A percentile compares a stretch with the other conserved stretches of the same genome.
phyloP scores from a whole-genome alignment of 164 flowering plant genomes.

The Nymphaea colorata region DNA sequence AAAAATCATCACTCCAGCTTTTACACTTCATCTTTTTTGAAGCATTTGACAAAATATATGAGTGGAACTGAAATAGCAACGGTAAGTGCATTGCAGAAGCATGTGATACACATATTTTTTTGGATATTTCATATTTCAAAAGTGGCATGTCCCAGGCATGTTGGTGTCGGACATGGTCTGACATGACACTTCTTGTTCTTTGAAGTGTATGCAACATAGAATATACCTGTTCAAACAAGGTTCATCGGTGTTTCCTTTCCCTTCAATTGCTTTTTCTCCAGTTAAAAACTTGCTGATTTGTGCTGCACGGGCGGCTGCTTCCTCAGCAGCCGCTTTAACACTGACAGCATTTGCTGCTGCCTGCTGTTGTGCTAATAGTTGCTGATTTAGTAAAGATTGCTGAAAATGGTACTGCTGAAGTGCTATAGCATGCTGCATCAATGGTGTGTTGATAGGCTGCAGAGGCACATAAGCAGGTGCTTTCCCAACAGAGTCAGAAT shows the following conservation, averaged over 20 bases:
- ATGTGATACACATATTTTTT: too few species aligned
- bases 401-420: conserved; percentile 19
- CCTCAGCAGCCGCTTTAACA: conserved; percentile 15
- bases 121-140: too few species aligned
- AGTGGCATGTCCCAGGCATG: too few species aligned
- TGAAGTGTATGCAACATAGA: too few species aligned
- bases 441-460: not conserved
- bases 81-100: too few species aligned
- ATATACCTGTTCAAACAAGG: conserved; percentile 4
- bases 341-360: conserved; percentile 14
- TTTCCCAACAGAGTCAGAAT: not conserved
- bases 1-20: too few species aligned
- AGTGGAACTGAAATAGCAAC: too few species aligned
- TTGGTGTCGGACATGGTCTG: too few species aligned
- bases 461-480: not conserved
- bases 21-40: too few species aligned
- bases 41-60: too few species aligned
- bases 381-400: conserved; percentile 11
- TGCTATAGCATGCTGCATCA: conserved; percentile 12
- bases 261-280: conserved; percentile 3
- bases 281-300: conserved; percentile 15
- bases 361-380: conserved; percentile 12
- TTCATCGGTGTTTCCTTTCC: conserved; percentile 6
- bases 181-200: too few species aligned
- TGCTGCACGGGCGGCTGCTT: conserved; percentile 17